Conservation (phyloP, 2,329 filamentous ascomycete species). For the Talaromyces sp. region DNA sequence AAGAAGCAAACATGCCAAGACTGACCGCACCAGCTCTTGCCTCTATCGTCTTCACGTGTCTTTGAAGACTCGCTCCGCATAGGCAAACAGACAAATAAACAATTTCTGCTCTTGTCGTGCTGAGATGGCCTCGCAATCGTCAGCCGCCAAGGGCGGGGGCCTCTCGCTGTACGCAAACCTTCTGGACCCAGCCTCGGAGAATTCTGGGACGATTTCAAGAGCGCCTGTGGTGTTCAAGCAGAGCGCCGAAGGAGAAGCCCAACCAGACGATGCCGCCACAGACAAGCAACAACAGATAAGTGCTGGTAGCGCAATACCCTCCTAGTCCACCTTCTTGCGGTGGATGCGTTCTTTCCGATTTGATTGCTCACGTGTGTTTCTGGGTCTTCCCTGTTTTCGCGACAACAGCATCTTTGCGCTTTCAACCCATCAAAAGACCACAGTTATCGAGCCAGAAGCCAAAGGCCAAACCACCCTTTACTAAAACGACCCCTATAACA, state of each 20-base stretch:
- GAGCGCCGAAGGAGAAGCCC: conserved; percentile 44
- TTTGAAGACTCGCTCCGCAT: background rate
- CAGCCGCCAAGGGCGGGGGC: conserved; percentile 5
- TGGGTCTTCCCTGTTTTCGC: conserved; percentile 20
- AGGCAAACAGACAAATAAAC: background rate
- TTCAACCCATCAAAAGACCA: conserved; percentile 79
- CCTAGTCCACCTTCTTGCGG: conserved; percentile 23
- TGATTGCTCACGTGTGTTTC: conserved; percentile 45
- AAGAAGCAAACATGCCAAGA: conserved; percentile 10
- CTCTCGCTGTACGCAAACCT: conserved; percentile 82
- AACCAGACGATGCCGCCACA: conserved; percentile 45
- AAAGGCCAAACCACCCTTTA: conserved; percentile 58
- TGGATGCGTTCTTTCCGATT: conserved; percentile 14
- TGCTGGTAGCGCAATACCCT: conserved; percentile 52
- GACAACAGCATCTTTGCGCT: conserved; percentile 62
- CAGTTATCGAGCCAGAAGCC: conserved; percentile 58
- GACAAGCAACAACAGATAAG: conserved; percentile 62
- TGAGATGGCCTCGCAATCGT: conserved; percentile 5
- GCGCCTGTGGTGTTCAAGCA: conserved; percentile 69
- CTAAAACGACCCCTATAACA: conserved; percentile 38
- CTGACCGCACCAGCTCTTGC: background rate
- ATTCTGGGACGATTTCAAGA: conserved; percentile 64
- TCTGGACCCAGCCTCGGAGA: conserved; percentile 51
- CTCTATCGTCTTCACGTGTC: background rate
- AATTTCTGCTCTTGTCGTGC: background rate